phyloP scores from a whole-genome alignment of 805 yeast species.

The Schizosaccharomyces lindneri region DNA sequence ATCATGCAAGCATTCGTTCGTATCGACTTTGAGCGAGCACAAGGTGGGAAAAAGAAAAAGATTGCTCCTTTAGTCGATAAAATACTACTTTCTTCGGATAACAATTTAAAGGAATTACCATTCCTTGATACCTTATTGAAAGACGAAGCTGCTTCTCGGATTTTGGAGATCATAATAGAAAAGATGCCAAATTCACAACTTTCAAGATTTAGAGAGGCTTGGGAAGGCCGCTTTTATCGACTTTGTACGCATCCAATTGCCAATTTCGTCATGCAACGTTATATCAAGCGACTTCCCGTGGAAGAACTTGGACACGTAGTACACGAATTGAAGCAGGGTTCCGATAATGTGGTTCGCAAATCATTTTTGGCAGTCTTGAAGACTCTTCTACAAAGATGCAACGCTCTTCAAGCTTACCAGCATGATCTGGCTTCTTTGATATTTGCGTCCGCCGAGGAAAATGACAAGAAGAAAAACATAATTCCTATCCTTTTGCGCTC shows the following conservation, averaged over 20 bases:
- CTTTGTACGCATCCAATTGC: constrained; percentile 13
- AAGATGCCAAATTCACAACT: constrained; percentile 41
- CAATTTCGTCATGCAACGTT: background rate
- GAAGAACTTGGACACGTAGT: background rate
- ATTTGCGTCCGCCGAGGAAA: background rate
- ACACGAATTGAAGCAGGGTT: background rate
- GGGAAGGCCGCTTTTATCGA: constrained; percentile 46
- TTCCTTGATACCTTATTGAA: constrained; percentile 51
- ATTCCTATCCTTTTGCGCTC: background rate
- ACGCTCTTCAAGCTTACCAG: background rate
- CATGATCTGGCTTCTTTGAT: background rate
- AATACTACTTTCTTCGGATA: background rate
- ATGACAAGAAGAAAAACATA: background rate
- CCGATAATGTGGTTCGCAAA: background rate
- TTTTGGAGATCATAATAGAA: constrained; percentile 45
- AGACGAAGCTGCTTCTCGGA: constrained; percentile 82
- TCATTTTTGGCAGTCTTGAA: background rate
- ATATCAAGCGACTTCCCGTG: background rate
- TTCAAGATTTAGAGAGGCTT: constrained; percentile 41
- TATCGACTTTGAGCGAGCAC: background rate
- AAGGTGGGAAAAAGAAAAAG: background rate
- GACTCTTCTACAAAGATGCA: background rate
- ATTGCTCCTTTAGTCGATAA: background rate
- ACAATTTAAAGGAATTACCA: background rate
- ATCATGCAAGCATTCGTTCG: background rate